Base-by-base conservation (phyloP, 495 filamentous ascomycete species). In the Podospora fimiseda region DNA sequence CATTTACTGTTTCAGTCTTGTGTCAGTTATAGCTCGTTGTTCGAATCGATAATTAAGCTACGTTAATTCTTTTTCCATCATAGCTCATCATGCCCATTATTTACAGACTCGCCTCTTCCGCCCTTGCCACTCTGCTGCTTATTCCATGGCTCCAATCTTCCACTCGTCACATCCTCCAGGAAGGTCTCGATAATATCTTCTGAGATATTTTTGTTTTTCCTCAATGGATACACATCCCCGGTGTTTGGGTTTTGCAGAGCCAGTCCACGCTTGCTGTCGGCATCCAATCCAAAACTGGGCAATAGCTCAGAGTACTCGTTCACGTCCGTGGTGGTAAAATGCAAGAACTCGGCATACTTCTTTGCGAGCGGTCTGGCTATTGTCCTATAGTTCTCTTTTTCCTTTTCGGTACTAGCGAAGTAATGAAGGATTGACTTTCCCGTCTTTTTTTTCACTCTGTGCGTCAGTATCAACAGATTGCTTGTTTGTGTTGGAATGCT, bases 371-470 rank as follows among this genome's bases (percentile, higher is more conserved):
- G 59, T 9, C 57, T 57, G 19, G 72, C 51, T 11, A 54, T 40
- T 20, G 39, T 36, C 9, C 62, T 48, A 24, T 64, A 61, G 1
- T 7, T 15, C 20, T 59, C 62, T 16, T 55, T 60, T 18, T 65
- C 55, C 5, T 37, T 44, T 0, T 59, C 50, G 6, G 46, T 49
- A 1, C 22, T 14, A 2, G 60, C 55, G 50, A 73, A 70, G 49
- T 65, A 67, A 50, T 71, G 66, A 19, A 65, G 50, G 5, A 70
- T 52, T n/a, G 59, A 62, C 57, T 70, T 73, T 1, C 62, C 61
- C 9, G 51, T 41, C 70, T 72, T 6, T 33, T 33, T 33, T 33
- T 33, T 33, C 11, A 6, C 11, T 33, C 22, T 47, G 1, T 14
- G 0, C 23, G 19, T 30, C 2, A 40, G 5, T 24, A 23, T 13